A percentile compares a stretch with the other conserved stretches of the same genome.
These are phyloP conservation scores for Stemphylium lycopersici DNA, from an alignment of 2,329 filamentous ascomycete genomes.

Conservation along the genomic window DNA sequence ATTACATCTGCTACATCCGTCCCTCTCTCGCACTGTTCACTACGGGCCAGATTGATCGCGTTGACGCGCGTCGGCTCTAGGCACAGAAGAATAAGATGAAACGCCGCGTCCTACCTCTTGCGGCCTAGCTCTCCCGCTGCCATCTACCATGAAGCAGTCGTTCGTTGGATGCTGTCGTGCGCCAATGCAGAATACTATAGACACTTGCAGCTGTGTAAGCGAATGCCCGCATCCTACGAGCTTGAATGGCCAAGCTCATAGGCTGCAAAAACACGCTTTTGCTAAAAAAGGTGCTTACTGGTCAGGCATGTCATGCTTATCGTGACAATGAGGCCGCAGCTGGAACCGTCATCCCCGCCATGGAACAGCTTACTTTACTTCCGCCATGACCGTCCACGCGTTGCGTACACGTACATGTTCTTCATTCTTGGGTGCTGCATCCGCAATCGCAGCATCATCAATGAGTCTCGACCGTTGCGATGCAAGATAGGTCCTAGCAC, in stretches of 20 bases:
- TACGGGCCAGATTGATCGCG: slow-evolving; percentile 1
- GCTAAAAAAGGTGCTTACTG: neutral
- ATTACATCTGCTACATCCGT: neutral
- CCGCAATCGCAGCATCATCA: too few species aligned
- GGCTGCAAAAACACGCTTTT: slow-evolving; percentile 1
- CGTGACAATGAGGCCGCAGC: too few species aligned
- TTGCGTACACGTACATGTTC: too few species aligned
- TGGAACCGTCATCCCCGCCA: neutral
- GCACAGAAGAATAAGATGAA: slow-evolving; percentile 28
- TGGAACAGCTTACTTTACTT: too few species aligned
- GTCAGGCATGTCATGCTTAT: neutral
- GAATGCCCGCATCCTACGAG: neutral
- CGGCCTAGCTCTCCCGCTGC: slow-evolving; percentile 18
- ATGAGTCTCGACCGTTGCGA: too few species aligned
- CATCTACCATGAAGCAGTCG: slow-evolving; percentile 5
- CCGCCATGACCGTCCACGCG: too few species aligned
- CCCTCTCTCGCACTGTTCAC: neutral
- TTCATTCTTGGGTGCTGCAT: too few species aligned
- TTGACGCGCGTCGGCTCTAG: slow-evolving; percentile 21
- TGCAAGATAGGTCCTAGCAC: too few species aligned
- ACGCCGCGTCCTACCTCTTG: slow-evolving; percentile 12
- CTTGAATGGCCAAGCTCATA: neutral
- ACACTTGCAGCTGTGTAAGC: neutral
- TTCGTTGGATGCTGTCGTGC: slow-evolving; percentile 2
- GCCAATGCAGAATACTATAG: neutral